Evolutionary conservation across 1,284 basidiomycete genomes (phyloP), one percentile per base, ranked within the genome.

Genomic region (Neolentinus lepideus): DNA sequence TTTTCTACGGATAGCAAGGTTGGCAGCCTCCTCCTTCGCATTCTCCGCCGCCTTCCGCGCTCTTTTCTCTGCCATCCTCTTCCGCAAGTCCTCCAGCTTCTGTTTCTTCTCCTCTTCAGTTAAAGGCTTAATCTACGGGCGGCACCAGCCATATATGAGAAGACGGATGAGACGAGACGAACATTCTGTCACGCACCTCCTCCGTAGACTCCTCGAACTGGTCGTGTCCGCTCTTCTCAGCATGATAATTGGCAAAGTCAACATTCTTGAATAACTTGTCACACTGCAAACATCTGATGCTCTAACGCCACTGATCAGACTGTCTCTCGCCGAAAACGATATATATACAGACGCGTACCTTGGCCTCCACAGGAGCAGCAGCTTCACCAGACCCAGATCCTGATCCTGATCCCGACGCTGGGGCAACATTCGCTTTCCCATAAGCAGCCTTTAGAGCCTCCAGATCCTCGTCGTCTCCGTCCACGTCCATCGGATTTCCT

Each of bases 171-270:
- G 11, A 24, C 24, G 6, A 36, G 9, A 31, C n/a, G 22, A 24
- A 8, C 27, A 22, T 3, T 4, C 3, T 22, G 9, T 11, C 26
- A 29, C 71, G 58, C 29, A 92, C 92, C 80, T 97, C 95, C 67
- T 98, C 94, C 0, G 87, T 91, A 3, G 91, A 94, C 69, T 99
- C 95, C 67, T 96, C 94, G 62, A 98, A 98, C 61, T 93, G 84
- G 67, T 92, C 88, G 67, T 98, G 95, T 0, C 95, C 95, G 60
- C 87, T 91, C 74, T 94, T 95, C 70, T 97, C 93, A 2, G 95
- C 95, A 66, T 98, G 95, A 72, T 88, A 98, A 63, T 90, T 90
- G 19, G 95, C 95, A 11, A 96, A 76, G 1, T 90, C 92, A 4
- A 90, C 86, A 60, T 92, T 93, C 66, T 84, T 86, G 78, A 96